These are phyloP conservation scores for Fomitopsis schrenkii DNA, from an alignment of 1,284 basidiomycete genomes.

Conservation along the genomic window DNA sequence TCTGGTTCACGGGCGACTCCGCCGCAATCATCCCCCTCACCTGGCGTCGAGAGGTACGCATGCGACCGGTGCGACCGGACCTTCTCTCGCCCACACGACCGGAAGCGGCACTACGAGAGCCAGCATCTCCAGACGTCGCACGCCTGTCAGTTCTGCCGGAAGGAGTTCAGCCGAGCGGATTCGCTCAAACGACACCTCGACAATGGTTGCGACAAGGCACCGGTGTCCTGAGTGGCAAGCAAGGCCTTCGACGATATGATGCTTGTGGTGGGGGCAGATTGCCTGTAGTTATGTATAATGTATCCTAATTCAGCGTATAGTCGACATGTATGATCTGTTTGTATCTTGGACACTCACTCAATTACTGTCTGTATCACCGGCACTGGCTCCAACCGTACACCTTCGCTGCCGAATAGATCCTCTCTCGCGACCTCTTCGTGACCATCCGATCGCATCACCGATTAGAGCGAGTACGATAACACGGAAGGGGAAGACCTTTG, in stretches of 20 bases:
- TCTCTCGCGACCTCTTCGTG: background rate
- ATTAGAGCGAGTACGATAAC: background rate
- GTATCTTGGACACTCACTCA: background rate
- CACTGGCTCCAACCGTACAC: background rate
- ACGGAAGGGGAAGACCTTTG: background rate
- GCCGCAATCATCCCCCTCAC: conserved; percentile 19
- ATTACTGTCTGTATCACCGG: background rate
- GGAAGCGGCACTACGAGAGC: conserved; percentile 75
- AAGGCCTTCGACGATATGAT: background rate
- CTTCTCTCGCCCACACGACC: conserved; percentile 73
- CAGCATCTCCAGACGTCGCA: conserved; percentile 64
- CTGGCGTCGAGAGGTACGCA: conserved; percentile 44
- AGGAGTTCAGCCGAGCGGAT: conserved; percentile 66
- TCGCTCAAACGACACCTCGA: conserved; percentile 59
- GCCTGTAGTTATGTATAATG: background rate
- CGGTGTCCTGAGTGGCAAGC: conserved; percentile 24
- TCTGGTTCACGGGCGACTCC: conserved; percentile 12
- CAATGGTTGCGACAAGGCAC: conserved; percentile 45
- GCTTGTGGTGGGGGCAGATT: background rate
- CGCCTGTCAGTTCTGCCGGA: conserved; percentile 63
- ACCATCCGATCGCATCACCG: background rate
- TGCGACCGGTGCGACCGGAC: conserved; percentile 72
- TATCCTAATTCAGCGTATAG: background rate
- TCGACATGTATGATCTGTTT: background rate
- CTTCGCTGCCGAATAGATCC: conserved; percentile 1